Evolutionary conservation across 2,329 filamentous ascomycete genomes (phyloP), one percentile per base, ranked within the genome.

Genomic region (Coniella vitis): DNA sequence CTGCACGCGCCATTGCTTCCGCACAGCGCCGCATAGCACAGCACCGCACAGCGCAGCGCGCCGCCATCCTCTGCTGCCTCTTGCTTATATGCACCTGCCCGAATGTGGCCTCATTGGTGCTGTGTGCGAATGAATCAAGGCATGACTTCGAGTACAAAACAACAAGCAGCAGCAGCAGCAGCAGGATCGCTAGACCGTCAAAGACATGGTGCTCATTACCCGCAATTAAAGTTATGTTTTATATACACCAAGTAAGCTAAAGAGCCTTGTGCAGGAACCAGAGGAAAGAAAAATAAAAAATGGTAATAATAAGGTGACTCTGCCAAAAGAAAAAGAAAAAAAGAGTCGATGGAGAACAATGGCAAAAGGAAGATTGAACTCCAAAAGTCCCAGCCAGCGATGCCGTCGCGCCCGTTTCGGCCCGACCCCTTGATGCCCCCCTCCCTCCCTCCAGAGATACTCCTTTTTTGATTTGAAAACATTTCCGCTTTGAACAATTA

Each of bases 191-290:
- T 10, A 29, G 25, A 29, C 25, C 10, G 10, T 29, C 10, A 9
- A 32, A 22, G 32, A 40, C 22, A 39, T 25, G 25, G 20, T 25
- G 19, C 25, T 31, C 36, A 34, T 21, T 47, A 17, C 39, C 39
- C 4, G 36, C 29, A 29, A 47, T 47, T 47, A 47, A 47, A 47
- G 19, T 29, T 29, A 29, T 34, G 19, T 47, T 8, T 21, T 39
- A 47, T 47, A 20, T 35, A 47, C 37, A 47, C 38, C 22, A 47
- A 47, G 34, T 47, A 38, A 47, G 45, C 45, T 38, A 32, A n/a
- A 22, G 29, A 16, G 7, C 25, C 20, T 16, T 47, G 32, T 38
- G n/a, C n/a, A 16, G 14, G 5, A 13, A 36, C 14, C 4, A 13
- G 4, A 13, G 14, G 34, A n/a, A n/a, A n/a, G n/a, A n/a, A n/a